Base-by-base conservation (phyloP, 805 yeast genomes). In the Saccharomycopsis capsularis region DNA sequence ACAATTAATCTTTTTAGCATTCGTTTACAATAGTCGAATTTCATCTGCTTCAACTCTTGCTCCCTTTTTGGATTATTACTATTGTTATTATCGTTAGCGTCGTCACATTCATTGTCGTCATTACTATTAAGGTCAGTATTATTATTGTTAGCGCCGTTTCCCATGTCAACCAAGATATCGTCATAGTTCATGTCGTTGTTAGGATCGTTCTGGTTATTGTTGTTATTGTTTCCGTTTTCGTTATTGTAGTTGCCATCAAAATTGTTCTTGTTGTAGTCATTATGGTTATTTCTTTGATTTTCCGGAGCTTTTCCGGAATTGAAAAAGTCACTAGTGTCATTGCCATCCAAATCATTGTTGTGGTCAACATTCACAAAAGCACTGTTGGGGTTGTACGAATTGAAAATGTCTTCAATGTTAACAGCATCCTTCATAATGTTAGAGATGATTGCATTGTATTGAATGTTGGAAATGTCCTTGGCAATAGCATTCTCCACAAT, bases 391-490 rank as follows among this genome's bases (percentile, higher is more conserved):
- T 29, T 29, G n/a, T 34, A n/a, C 19, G 13, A 6, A 9, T 34
- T 9, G 27, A 43, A 43, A 5, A 35, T 15, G 4, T 43, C 47
- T 3, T 43, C 41, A 24, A 43, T 34, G 19, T 38, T 43, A 9
- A 43, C 16, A n/a, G 30, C 47, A 37, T 34, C 47, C 15, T 25
- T 24, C 47, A 43, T 43, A 18, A 43, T 15, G 9, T 32, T 18
- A 11, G 30, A 16, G 18, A 43, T 15, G 23, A 34, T 42, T 16
- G 15, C 27, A 29, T 42, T 23, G 38, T 29, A 18, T 11, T 27
- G 21, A 21, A 29, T 42, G n/a, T 5, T 18, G 41, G 15, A 15
- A 9, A 11, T 29, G 18, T 30, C 38, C 22, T 44, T 44, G 36
- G 5, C 13, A 11, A 11, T 4, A 22, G 13, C 5, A 13, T 38